Evolutionary conservation across 2,329 filamentous ascomycete genomes (phyloP), one percentile per base, ranked within the genome.

Genomic region (Ophiocordyceps robertsii): DNA sequence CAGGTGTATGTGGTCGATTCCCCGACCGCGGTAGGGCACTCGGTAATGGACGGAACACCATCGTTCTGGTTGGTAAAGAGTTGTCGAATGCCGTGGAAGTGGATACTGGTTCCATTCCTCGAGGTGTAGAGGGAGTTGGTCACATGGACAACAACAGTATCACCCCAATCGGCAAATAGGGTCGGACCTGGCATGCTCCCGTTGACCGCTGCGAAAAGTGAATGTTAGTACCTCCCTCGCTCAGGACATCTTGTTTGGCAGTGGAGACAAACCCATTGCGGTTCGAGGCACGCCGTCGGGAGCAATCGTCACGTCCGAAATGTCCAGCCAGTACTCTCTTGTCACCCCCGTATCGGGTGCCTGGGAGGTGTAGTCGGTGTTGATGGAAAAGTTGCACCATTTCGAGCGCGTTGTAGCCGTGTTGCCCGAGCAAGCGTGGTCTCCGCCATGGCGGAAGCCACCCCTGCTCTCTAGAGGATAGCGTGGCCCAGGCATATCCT

Each of bases 81-180:
- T 52, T 82, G 75, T 7, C 73, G 68, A 30, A 82, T 61, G 19
- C 76, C 79, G 50, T 82, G 77, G 60, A 69, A 82, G 52, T 82
- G 78, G 16, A 81, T 71, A 9, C 67, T 67, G 8, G 75, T 80
- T 29, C 76, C 75, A 46, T 82, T 81, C 11, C 12, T 17, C 12
- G 40, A 37, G 9, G 41, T 60, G 58, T 58, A 37, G 31, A 67
- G 45, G 2, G 54, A 54, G 53, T 80, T 82, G 30, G 61, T 70
- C 7, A 82, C 68, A 41, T 71, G 71, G 12, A 77, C 57, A n/a
- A 59, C 53, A 6, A 80, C 61, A 29, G 47, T 60, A 43, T 69
- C 64, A 24, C 63, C 68, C 68, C 70, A 75, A 48, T 73, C 64
- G 5, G 70, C 73, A 37, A 67, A 61, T 33, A 82, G 67, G 0